Conservation (phyloP, 305 asterid species). For the Lippia alba region DNA sequence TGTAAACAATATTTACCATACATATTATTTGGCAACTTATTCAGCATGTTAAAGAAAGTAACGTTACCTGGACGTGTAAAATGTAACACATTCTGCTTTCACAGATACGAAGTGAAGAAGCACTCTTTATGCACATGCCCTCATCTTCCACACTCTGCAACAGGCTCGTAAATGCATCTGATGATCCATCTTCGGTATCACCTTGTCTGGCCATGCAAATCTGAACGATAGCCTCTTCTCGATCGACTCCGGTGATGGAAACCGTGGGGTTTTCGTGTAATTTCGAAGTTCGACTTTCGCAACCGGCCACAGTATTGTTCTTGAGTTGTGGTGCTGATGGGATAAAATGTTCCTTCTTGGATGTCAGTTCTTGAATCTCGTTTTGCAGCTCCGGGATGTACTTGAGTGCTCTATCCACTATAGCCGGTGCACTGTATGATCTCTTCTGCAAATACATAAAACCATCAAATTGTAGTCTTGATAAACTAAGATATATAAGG, state of each 20-base stretch:
- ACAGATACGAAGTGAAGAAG: slow-evolving; percentile 35
- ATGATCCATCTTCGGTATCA: slow-evolving; percentile 1
- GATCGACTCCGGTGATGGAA: slow-evolving; percentile 36
- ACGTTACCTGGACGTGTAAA: slow-evolving; percentile 45
- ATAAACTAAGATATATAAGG: too few species aligned
- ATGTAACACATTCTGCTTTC: slow-evolving; percentile 37
- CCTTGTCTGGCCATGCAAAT: slow-evolving; percentile 35
- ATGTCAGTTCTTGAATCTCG: slow-evolving; percentile 38
- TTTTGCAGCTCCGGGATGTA: slow-evolving; percentile 55
- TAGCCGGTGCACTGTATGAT: slow-evolving; percentile 46
- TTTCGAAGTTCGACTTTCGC: not conserved
- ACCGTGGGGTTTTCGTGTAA: slow-evolving; percentile 15
- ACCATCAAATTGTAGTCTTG: too few species aligned
- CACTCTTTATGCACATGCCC: slow-evolving; percentile 40
- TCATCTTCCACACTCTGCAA: slow-evolving; percentile 47
- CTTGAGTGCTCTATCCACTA: slow-evolving; percentile 49
- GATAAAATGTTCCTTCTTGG: slow-evolving; percentile 30
- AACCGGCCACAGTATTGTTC: not conserved
- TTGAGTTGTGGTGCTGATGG: slow-evolving; percentile 17
- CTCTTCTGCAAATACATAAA: slow-evolving; percentile 44
- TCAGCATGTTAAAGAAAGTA: not conserved
- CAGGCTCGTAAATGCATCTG: slow-evolving; percentile 31
- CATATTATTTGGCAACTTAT: too few species aligned
- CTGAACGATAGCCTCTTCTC: slow-evolving; percentile 48
- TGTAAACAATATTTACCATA: too few species aligned